Evolutionary conservation across 2,329 filamentous ascomycete species (phyloP).

Genomic region (Madurella mycetomatis): DNA sequence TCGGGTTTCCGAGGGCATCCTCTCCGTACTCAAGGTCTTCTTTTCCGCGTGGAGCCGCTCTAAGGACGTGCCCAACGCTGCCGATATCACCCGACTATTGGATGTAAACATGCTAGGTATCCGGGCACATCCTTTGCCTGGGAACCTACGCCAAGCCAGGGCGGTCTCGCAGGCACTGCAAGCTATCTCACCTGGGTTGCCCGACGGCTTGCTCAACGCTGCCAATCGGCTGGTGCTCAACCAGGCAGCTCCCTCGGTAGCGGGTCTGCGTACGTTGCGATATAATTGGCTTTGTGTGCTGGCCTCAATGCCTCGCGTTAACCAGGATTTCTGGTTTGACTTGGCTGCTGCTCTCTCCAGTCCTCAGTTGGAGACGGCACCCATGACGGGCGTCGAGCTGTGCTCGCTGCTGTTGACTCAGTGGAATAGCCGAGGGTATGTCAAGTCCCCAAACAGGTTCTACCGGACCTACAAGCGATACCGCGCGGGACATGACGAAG

Average conservation of each 20-base stretch:
- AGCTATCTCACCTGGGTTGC: slow-evolving; percentile 1
- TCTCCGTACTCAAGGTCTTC: slow-evolving; percentile 16
- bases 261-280: slow-evolving; percentile 7
- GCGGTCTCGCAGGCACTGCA: slow-evolving; percentile 4
- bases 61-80: background rate
- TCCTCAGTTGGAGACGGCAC: slow-evolving; percentile 13
- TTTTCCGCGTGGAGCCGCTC: slow-evolving; percentile 14
- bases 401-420: slow-evolving; percentile 29
- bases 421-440: slow-evolving; percentile 30
- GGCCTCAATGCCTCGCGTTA: slow-evolving; percentile 21
- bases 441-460: slow-evolving; percentile 4
- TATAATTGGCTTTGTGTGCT: slow-evolving; percentile 28
- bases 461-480: slow-evolving; percentile 12
- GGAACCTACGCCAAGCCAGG: slow-evolving; percentile 10
- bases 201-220: slow-evolving; percentile 11
- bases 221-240: slow-evolving; percentile 11
- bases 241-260: background rate
- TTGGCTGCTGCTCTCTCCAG: slow-evolving; percentile 11
- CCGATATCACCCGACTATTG: background rate
- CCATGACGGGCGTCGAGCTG: slow-evolving; percentile 22
- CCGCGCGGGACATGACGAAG: slow-evolving; percentile 13
- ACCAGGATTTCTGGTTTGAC: slow-evolving; percentile 16
- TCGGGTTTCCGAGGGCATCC: slow-evolving; percentile 7
- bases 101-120: background rate
- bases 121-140: background rate